Base-by-base conservation (phyloP, 257 asterid genomes). In the Solanum clarkiae region DNA sequence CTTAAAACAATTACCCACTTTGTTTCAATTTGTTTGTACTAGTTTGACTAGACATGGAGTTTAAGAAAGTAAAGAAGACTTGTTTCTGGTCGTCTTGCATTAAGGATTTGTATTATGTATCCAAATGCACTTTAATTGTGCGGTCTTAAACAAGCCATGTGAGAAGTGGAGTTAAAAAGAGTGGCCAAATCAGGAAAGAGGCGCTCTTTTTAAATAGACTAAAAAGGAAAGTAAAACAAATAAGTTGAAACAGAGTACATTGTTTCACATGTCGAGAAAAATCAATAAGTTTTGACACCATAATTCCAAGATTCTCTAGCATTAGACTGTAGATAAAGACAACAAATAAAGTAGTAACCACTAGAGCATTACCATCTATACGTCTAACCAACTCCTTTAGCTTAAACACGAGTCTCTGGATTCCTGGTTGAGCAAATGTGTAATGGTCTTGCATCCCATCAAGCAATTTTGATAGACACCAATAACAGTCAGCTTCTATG, bases 371-470 rank as follows among this genome's bases (percentile, higher is more conserved):
- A 96, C 98, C 99, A 87, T 96, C 98, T 79, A 96, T 96, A 88
- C 99, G 93, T 88, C 98, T 90, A 84, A 96, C 97, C 91, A 96
- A 80, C 87, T 96, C 99, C 98, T 94, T 95, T 84, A 96, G 93
- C 93, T 95, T 95, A 90, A 95, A 96, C 88, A 96, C 99, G 70
- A 96, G 97, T 57, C 98, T 88, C 83, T 96, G 99, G 84, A 96
- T 96, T 91, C 99, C 99, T 16, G 99, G 99, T 90, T 96, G 99
- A 65, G 99, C 99, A 90, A 96, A 96, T 20, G 99, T 96, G 92
- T 96, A 96, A 89, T 96, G 98, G 88, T 95, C 99, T 89, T 96
- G 99, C 99, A 96, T 96, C 75, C 99, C 97, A 59, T 96, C 99
- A 86, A 96, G 98, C 89, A 96, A 89, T 93, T 95, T 96, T 4